phyloP scores from a whole-genome alignment of 306 rosid species.

The Comarum palustre region DNA sequence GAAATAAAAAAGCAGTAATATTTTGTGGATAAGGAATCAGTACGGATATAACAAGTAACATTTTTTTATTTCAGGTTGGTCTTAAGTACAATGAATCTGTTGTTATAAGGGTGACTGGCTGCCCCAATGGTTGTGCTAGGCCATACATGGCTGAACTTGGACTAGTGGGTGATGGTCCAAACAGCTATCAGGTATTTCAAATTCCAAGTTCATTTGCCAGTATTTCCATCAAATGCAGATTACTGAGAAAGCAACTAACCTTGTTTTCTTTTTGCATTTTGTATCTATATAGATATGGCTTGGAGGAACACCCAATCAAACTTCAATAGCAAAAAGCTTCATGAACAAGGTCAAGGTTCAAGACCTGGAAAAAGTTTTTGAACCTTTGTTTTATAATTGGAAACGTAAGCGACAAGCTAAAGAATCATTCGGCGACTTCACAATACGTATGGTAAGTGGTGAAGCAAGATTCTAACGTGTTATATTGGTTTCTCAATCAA shows the following conservation, averaged over 20 bases:
- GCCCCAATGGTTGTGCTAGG: constrained; percentile 95
- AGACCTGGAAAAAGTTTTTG: constrained; percentile 87
- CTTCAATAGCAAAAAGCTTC: constrained; percentile 69
- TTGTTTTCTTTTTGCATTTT: constrained; percentile 4
- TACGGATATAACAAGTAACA: constrained; percentile 7
- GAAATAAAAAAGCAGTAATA: background rate
- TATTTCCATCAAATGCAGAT: background rate
- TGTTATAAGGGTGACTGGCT: constrained; percentile 88
- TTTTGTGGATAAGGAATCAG: background rate
- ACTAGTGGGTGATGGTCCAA: constrained; percentile 94
- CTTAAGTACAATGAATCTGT: constrained; percentile 81
- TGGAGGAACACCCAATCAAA: constrained; percentile 85
- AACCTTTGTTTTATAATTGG: constrained; percentile 89
- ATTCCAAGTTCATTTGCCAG: constrained; percentile 11
- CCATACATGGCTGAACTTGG: constrained; percentile 99
- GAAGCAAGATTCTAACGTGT: background rate
- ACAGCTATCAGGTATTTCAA: constrained; percentile 85
- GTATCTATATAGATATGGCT: constrained; percentile 68
- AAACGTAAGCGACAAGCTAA: constrained; percentile 81
- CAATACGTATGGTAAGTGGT: constrained; percentile 67
- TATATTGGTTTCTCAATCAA: background rate
- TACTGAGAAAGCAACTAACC: constrained; percentile 8
- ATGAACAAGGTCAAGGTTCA: constrained; percentile 88
- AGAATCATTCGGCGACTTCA: constrained; percentile 86
- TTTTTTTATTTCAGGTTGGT: constrained; percentile 65